phyloP scores from a whole-genome alignment of 148 eudicot genomes.

The Silene conica region DNA sequence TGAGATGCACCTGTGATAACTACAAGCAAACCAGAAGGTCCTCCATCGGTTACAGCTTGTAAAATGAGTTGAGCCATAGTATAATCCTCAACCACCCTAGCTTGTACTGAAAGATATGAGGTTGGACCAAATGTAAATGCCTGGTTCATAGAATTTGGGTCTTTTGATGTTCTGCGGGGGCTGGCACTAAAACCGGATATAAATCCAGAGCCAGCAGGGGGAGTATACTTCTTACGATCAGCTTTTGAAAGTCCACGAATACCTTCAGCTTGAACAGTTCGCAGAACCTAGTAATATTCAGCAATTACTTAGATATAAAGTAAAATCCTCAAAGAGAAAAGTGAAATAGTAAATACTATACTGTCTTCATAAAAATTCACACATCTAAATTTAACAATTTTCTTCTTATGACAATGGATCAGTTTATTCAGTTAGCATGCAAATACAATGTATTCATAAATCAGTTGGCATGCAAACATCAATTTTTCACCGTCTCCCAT shows the following conservation, averaged over 20 bases:
- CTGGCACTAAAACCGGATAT: constrained; percentile 69
- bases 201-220: constrained; percentile 98
- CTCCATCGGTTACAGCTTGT: constrained; percentile 61
- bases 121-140: constrained; percentile 70
- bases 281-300: constrained; percentile 49
- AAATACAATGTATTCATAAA: neutral
- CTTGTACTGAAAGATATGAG: constrained; percentile 83
- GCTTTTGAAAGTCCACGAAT: constrained; percentile 77
- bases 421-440: neutral
- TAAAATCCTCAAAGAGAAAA: neutral
- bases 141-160: constrained; percentile 45
- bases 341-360: neutral
- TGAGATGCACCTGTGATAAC: constrained; percentile 93
- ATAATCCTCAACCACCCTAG: constrained; percentile 83
- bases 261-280: constrained; percentile 98
- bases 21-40: constrained; percentile 69
- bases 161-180: constrained; percentile 60
- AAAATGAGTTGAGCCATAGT: constrained; percentile 78
- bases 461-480: neutral
- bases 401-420: neutral
- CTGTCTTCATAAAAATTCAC: constrained; percentile 2
- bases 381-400: neutral
- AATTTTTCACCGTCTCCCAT: no score
- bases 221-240: constrained; percentile 76
- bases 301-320: neutral